Base-by-base conservation (phyloP, 768 basidiomycete species). In the Mycena vulgaris region DNA sequence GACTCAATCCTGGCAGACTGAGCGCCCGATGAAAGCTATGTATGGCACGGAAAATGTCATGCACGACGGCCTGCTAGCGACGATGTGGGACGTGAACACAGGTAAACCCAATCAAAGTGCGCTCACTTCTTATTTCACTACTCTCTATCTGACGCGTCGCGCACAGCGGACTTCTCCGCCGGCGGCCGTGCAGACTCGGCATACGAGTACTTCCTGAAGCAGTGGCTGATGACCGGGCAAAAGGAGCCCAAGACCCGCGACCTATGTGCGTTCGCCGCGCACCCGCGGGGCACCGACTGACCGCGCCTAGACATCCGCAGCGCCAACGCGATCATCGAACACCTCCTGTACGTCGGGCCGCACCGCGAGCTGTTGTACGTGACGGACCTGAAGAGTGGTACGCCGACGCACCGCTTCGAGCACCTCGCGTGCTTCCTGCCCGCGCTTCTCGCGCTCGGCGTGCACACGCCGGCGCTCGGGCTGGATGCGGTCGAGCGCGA, bases 161-260 rank as follows among this genome's bases (percentile, higher is more conserved):
- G 19, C 73, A 23, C 42, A 85, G 84, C 70, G 37, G 83, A 78
- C 25, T 78, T 87, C 27, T 85, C 89, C 7, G 86, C 90, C 17
- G 91, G 89, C 21, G 89, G 85, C 5, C 83, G 79, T 27, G 88
- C 90, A 1, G 92, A 92, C 72, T 92, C 91, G 70, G 89, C 84
- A 21, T 90, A 93, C 61, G 91, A 92, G 75, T 93, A 92, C 76
- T 84, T 89, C 33, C 85, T 93, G 52, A 93, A 93, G 73, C 89
- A 90, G 66, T 93, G 88, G 80, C 80, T 93, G 21, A 80, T 92
- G 45, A 88, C 88, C 3, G 88, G 83, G 16, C 82, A 83, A 62
- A 82, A 84, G 2, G 92, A 92, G 72, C 81, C 78, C 69, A 83
- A 82, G 40, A 83, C 82, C 28, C 83, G 87, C 11, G 87, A 90